Evolutionary conservation across 345 rosid genomes (phyloP).

Genomic region (Dimocarpus longan): DNA sequence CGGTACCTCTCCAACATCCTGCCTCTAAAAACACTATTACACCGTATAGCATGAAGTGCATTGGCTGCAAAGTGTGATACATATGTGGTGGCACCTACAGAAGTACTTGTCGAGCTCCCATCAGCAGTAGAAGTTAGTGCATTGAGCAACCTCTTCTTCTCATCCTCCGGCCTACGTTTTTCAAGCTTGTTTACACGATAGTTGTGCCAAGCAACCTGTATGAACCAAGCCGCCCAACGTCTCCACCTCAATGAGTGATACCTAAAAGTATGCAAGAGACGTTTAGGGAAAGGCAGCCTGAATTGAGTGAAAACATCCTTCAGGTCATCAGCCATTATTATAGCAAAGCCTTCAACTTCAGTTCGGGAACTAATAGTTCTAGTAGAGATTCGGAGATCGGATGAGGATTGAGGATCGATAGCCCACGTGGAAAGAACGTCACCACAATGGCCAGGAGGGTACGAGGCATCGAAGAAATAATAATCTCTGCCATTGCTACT

Average conservation of each 20-base stretch:
- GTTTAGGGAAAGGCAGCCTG: not conserved
- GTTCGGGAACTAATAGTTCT: not conserved
- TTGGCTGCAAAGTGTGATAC: not conserved
- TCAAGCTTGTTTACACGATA: not conserved
- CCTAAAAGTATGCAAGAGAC: slow-evolving; percentile 24
- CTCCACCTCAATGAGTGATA: slow-evolving; percentile 47
- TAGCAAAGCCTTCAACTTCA: not conserved
- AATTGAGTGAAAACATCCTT: not conserved
- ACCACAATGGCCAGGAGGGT: not conserved
- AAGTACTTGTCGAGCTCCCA: too few relatives aligned
- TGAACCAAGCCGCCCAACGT: slow-evolving; percentile 15
- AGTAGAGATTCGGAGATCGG: not conserved
- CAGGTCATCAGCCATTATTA: not conserved
- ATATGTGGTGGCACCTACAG: not conserved
- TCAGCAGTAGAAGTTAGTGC: too few relatives aligned
- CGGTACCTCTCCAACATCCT: slow-evolving; percentile 32
- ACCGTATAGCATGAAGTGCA: not conserved
- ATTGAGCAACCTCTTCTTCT: not conserved
- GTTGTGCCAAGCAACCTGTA: not conserved
- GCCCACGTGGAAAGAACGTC: not conserved
- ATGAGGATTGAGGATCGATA: not conserved
- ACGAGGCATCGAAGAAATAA: not conserved
- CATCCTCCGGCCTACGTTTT: not conserved
- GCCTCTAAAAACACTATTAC: not conserved
- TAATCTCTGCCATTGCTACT: not conserved